Conservation (phyloP, 23 red algal genomes). For the Gracilaria caudata region DNA sequence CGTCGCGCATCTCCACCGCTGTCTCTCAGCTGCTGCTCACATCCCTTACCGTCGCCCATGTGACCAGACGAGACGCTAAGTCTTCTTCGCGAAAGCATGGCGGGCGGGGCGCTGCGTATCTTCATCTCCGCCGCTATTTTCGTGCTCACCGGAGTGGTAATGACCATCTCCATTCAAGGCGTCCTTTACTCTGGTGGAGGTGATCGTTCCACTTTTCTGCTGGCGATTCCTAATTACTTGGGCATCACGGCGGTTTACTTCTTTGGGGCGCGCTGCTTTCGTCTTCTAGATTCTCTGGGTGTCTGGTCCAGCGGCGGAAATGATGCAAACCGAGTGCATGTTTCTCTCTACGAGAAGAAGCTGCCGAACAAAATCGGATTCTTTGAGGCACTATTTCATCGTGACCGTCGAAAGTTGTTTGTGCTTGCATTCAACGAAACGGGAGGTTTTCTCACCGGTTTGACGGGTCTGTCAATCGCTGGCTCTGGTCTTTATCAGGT, state of each 20-base stretch:
- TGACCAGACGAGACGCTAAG: not conserved
- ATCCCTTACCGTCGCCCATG: conserved; percentile 10
- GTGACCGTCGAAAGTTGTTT: conserved; percentile 75
- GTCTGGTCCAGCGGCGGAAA: conserved; percentile 50
- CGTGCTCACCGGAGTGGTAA: conserved; percentile 74
- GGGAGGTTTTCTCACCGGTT: conserved; percentile 69
- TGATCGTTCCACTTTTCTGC: conserved; percentile 77
- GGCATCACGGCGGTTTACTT: conserved; percentile 70
- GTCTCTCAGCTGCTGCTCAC: not conserved
- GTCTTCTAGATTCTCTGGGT: conserved; percentile 63
- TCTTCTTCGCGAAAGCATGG: conserved; percentile 45
- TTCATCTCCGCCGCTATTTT: conserved; percentile 68
- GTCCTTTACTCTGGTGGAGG: conserved; percentile 84
- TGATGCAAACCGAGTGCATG: conserved; percentile 69
- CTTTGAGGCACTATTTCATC: conserved; percentile 66
- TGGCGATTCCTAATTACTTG: conserved; percentile 85
- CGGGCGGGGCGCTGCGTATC: conserved; percentile 57
- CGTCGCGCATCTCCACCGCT: conserved; percentile 4
- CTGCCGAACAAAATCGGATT: conserved; percentile 19
- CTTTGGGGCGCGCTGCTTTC: conserved; percentile 58
- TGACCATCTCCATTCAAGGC: conserved; percentile 74
- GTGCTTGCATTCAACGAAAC: conserved; percentile 79
- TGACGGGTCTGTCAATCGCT: conserved; percentile 76
- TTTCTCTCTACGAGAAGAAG: conserved; percentile 39
- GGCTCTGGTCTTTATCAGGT: conserved; percentile 87